Base-by-base conservation (phyloP, 225 moss, liverwort and hornwort genomes). In the Climacium dendroides region DNA sequence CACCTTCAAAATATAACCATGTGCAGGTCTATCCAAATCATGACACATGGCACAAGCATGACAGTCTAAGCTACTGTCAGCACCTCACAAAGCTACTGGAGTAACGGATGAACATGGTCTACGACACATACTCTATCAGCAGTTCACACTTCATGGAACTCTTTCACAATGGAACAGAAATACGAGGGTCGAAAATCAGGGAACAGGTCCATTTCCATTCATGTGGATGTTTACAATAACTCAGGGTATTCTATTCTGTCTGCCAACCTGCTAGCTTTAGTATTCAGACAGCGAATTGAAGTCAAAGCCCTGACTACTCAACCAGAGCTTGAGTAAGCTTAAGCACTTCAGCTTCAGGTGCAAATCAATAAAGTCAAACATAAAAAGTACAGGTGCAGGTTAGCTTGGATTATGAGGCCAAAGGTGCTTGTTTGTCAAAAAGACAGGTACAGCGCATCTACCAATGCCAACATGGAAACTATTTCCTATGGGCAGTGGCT, bases 231-330 rank as follows among this genome's bases (percentile, higher is more conserved):
- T 87, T 78, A 85, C 92, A 89, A 88, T 83, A 88, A 90, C 89
- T 87, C 87, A 76, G 59, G 78, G 78, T 77, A 84, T 37, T 48
- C 84, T 87, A 86, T 24, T 85, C 70, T 85, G 77, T 78, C 66
- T 82, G 87, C 81, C 73, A 78, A 92, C 86, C 75, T 75, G 55
- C 89, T 81, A 72, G 61, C 60, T 85, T 82, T 50, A 70, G 86
- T 84, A 77, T 88, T 79, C 65, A 89, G 88, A 83, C 81, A 81
- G 80, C 83, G 81, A 81, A 82, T 78, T 43, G 81, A 88, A 82
- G 86, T 74, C 78, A 81, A 92, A 90, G 89, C 84, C 82, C 82
- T 61, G 79, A 90, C 78, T 90, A 90, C 90, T 92, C 90, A 90
- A 86, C 64, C 86, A 77, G 70, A 81, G 81, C 90, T 90, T 90